Evolutionary conservation across 1,139 yeast species (phyloP).

Genomic region (Waltiozyma sp.): DNA sequence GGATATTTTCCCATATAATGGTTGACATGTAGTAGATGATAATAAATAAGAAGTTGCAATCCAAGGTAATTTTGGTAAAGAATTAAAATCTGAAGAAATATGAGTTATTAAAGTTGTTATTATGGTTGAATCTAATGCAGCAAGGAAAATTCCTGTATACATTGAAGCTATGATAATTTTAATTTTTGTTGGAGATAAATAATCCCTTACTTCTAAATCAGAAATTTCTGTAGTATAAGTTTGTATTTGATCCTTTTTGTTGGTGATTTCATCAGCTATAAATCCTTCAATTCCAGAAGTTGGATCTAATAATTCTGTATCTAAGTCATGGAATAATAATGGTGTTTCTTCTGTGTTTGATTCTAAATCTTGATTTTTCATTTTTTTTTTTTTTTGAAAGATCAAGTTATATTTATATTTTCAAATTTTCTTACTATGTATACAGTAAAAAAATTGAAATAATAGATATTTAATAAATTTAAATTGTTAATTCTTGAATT

Average conservation of each 20-base stretch:
- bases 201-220: too few relatives aligned
- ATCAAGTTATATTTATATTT: too few relatives aligned
- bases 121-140: conserved; percentile 46
- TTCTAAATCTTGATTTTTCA: too few relatives aligned
- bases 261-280: conserved; percentile 19
- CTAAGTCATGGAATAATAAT: conserved; percentile 10
- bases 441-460: too few relatives aligned
- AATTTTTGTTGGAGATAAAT: conserved; percentile 5
- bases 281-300: conserved; percentile 21
- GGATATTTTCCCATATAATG: conserved; percentile 70
- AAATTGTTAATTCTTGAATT: too few relatives aligned
- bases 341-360: conserved; percentile 4
- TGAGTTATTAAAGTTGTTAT: conserved; percentile 42
- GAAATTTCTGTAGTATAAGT: too few relatives aligned
- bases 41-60: conserved; percentile 46
- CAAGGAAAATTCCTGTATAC: conserved; percentile 35
- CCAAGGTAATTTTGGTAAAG: conserved; percentile 43
- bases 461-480: too few relatives aligned
- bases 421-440: too few relatives aligned
- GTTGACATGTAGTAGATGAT: conserved; percentile 52
- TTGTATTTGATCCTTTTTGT: too few relatives aligned
- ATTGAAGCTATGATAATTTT: conserved; percentile 23
- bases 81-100: conserved; percentile 46
- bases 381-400: too few relatives aligned
- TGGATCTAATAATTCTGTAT: conserved; percentile 17